phyloP scores from a whole-genome alignment of 441 rosid species.

The Jatropha multifida region DNA sequence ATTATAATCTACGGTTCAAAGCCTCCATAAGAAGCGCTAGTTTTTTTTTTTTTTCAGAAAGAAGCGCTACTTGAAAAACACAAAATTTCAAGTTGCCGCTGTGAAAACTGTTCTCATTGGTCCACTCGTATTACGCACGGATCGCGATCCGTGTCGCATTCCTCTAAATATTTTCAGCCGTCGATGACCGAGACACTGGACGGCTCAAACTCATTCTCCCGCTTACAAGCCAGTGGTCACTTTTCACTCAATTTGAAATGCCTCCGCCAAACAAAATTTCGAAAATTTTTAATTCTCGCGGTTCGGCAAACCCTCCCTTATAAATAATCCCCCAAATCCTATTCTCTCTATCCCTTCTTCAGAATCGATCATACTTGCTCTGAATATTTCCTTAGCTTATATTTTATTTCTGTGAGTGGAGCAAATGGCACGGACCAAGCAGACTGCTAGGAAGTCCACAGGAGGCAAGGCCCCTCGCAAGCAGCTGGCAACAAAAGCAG shows the following conservation, averaged over 20 bases:
- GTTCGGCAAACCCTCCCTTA: neutral
- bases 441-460: constrained; percentile 32
- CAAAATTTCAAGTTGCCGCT: neutral
- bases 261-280: neutral
- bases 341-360: neutral
- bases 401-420: no score
- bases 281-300: constrained; percentile 11
- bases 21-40: no score
- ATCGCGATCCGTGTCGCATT: constrained; percentile 4
- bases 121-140: constrained; percentile 1
- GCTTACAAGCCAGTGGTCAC: neutral
- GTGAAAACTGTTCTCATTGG: neutral
- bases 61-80: no score
- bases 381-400: no score
- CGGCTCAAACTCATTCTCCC: neutral
- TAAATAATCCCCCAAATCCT: neutral
- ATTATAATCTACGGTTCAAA: no score
- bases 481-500: constrained; percentile 36
- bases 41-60: no score
- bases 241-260: neutral
- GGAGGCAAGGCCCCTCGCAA: constrained; percentile 36
- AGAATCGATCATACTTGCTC: neutral
- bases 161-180: neutral
- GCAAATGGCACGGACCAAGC: constrained; percentile 36
- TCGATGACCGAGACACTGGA: neutral